Conservation (phyloP, 2,329 filamentous ascomycete species). For the Curvularia sp. region DNA sequence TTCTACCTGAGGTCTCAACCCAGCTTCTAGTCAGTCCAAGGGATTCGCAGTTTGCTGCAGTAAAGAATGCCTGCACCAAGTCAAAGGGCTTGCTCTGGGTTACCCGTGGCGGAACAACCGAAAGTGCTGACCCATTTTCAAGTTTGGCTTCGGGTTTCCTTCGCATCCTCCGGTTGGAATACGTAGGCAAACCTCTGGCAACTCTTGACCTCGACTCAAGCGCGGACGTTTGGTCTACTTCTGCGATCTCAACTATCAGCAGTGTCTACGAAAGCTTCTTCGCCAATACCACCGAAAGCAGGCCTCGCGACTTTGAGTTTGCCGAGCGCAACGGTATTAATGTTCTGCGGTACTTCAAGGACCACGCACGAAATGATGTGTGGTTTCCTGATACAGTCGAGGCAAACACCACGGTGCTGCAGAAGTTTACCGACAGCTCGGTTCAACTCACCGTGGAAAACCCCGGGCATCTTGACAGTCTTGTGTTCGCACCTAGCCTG, state of each 20-base stretch:
- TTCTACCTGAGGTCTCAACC: neutral
- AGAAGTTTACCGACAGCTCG: neutral
- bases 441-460: neutral
- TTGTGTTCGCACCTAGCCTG: neutral
- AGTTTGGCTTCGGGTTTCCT: neutral
- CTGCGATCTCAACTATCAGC: neutral
- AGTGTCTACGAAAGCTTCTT: neutral
- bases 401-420: neutral
- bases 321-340: neutral
- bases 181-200: neutral
- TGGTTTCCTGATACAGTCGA: neutral
- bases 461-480: neutral
- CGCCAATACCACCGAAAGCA: neutral
- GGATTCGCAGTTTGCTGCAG: neutral
- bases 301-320: neutral
- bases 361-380: neutral
- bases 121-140: neutral
- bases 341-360: neutral
- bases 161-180: neutral
- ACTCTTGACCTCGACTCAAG: neutral
- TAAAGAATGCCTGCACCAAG: neutral
- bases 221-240: neutral
- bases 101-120: neutral
- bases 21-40: neutral
- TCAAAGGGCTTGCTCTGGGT: slow-evolving; percentile 1